Evolutionary conservation across 129 eudicot genomes (phyloP), one percentile per base, ranked within the genome.

Genomic region (Silybum marianum): DNA sequence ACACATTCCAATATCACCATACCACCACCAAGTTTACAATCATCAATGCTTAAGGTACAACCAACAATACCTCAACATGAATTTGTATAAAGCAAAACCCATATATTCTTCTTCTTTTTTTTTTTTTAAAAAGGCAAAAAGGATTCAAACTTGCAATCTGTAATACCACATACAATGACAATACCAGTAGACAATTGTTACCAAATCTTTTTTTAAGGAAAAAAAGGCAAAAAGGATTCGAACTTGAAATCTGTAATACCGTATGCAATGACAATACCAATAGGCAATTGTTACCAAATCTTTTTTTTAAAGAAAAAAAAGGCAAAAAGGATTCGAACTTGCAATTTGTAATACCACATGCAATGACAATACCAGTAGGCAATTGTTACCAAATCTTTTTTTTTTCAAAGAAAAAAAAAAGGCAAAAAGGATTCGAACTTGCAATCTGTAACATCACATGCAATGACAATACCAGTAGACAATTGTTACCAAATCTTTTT

Each of bases 21-120:
- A 28, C 30, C 0, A 0, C 30, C 30, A 28, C 26, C 30, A 65
- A 58, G 69, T 65, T 65, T 22, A 65, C 69, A 65, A 77, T 12
- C 32, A 67, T 40, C 67, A n/a, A 68, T 68, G 22, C 62, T 36
- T 25, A 32, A 63, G 42, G 2, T 77, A 77, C 72, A 65, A 63
- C 26, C 51, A 76, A 14, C 26, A 66, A 77, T 69, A 67, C 3
- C 44, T 66, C n/a, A 5, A 40, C 6, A 36, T 39, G 73, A 40
- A 66, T 24, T 42, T 66, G 34, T 66, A 78, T 1, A 40, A 67
- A 42, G 18, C 81, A 38, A 36, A 77, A 22, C 69, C 38, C 23
- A 18, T 18, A 18, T n/a, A 18, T 19, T 1, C 6, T 58, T n/a
- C n/a, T n/a, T n/a, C n/a, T n/a, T n/a, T n/a, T n/a, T 28, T 28